A percentile compares a stretch with the other conserved stretches of the same genome.
phyloP scores from a whole-genome alignment of 306 rosid genomes.

The Ceratonia siliqua region DNA sequence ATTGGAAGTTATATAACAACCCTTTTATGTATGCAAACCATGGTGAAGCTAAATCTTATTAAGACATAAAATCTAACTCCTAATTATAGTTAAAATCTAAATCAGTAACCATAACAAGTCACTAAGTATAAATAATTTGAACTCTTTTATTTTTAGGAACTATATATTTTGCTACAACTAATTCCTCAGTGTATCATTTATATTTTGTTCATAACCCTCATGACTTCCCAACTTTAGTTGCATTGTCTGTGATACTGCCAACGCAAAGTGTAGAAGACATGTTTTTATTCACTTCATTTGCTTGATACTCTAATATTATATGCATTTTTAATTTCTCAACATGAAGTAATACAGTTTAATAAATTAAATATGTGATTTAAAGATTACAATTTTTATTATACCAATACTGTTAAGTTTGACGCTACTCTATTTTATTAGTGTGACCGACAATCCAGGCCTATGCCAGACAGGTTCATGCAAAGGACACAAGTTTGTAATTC shows the following conservation, averaged over 20 bases:
- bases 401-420: background rate
- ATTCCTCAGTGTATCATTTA: background rate
- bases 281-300: background rate
- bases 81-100: background rate
- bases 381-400: background rate
- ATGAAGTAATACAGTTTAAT: background rate
- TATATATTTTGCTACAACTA: too few relatives aligned
- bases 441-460: slow-evolving; percentile 29
- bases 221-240: background rate
- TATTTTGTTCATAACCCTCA: background rate
- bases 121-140: background rate
- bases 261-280: background rate
- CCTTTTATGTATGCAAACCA: background rate
- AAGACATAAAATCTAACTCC: background rate
- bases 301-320: background rate
- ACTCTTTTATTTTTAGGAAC: too few relatives aligned
- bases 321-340: background rate
- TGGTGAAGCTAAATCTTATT: background rate
- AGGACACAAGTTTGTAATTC: slow-evolving; percentile 20
- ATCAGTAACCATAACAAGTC: background rate
- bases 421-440: slow-evolving; percentile 9
- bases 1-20: background rate
- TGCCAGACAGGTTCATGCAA: slow-evolving; percentile 25
- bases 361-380: background rate
- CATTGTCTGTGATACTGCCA: background rate